Evolutionary conservation across 2,329 filamentous ascomycete species (phyloP), one percentile per base, ranked within the genome.

Genomic region (Diaporthe citrichinensis): DNA sequence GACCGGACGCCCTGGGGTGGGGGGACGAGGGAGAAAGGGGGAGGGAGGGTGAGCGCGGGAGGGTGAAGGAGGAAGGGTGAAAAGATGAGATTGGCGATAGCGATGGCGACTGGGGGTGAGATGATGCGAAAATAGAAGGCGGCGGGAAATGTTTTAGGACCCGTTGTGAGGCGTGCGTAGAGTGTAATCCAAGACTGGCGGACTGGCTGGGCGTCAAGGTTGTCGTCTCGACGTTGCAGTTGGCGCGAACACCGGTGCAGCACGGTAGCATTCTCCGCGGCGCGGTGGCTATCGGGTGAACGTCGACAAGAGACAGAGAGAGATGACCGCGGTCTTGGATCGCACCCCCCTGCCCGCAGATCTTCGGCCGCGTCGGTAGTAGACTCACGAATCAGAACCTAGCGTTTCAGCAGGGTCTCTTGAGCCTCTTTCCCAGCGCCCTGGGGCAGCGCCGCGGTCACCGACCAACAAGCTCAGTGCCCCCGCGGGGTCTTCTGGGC

Each of bases 361-460:
- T 73, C 58, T 34, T 44, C 28, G 58, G 59, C n/a, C 44, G 46
- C 25, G 71, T 65, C 46, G 46, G 71, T n/a, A 36, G 65, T 53
- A 25, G 23, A 34, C 49, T 41, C 65, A 55, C 65, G 49, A 69
- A 69, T 69, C 65, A 69, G 65, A 55, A 69, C 65, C 46, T 55
- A 55, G 65, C 65, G 65, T 69, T 69, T 69, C 65, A 69, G 65
- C 65, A 55, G 65, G 65, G 65, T 55, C 65, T 68, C 65, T 69
- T 69, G 65, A 69, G 65, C 65, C 65, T 69, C 65, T 69, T 55
- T 41, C 49, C 65, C 65, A 53, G 65, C 46, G 65, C 46, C 23
- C 23, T 39, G 65, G 62, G 15, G 31, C 62, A 68, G 44, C 49
- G 44, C 31, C 41, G 62, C 36, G 15, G 31, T 51, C 31, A 68